Percentiles rank a stretch among this genome's conserved stretches.
phyloP scores from a whole-genome alignment of 148 eudicot genomes.

The Pharnaceum exiguum region DNA sequence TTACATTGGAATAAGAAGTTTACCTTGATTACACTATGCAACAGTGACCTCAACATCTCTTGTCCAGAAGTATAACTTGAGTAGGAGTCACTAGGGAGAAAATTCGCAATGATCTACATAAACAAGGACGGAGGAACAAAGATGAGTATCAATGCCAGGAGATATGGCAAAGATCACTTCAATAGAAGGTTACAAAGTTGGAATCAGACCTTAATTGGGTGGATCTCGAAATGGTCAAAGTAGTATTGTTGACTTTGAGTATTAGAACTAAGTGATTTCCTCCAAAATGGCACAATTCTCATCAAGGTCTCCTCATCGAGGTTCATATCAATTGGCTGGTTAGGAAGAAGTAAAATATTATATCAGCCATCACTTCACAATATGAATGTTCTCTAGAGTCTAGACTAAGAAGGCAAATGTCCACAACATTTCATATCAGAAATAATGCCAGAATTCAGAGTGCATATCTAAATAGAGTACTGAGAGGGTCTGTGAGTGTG shows the following conservation, averaged over 20 bases:
- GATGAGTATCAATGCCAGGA: slow-evolving; percentile 8
- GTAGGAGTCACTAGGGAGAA: slow-evolving; percentile 84
- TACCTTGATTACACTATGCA: slow-evolving; percentile 95
- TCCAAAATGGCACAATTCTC: slow-evolving; percentile 90
- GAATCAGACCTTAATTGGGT: slow-evolving; percentile 77
- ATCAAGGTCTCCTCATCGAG: slow-evolving; percentile 95
- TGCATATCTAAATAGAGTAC: too few species aligned
- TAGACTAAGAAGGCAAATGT: too few species aligned
- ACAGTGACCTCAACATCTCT: slow-evolving; percentile 77
- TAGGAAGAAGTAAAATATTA: slow-evolving; percentile 3
- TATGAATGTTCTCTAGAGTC: too few species aligned
- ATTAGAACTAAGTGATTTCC: slow-evolving; percentile 77
- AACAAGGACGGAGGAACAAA: slow-evolving; percentile 1
- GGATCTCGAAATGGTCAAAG: slow-evolving; percentile 97
- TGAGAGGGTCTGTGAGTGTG: neutral
- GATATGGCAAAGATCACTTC: slow-evolving; percentile 2
- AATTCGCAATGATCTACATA: slow-evolving; percentile 80
- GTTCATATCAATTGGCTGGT: slow-evolving; percentile 88
- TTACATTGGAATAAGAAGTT: neutral
- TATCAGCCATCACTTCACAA: neutral
- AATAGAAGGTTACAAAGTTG: slow-evolving; percentile 7
- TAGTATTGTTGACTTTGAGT: slow-evolving; percentile 76
- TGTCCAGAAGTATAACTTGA: slow-evolving; percentile 83
- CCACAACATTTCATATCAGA: too few species aligned
- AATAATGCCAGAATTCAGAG: too few species aligned